Conservation (phyloP, 805 yeast genomes). For the Yamadazyma scolyti region DNA sequence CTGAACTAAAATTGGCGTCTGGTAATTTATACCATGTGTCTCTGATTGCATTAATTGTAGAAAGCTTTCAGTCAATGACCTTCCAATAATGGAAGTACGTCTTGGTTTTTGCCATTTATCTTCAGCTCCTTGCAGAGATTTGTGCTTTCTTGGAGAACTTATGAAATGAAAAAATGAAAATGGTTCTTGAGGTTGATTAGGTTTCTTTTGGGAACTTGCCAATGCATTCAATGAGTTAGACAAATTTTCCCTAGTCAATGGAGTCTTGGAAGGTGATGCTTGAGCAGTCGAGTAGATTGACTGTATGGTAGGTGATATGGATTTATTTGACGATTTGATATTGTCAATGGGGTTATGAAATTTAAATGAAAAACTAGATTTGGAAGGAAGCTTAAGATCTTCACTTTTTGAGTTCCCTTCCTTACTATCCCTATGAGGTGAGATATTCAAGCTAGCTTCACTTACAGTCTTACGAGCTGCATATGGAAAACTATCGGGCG, state of each 20-base stretch:
- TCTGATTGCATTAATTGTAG: slow-evolving; percentile 6
- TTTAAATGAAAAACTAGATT: slow-evolving; percentile 13
- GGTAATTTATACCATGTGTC: too few relatives aligned
- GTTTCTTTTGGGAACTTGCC: slow-evolving; percentile 1
- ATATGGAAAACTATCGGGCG: slow-evolving; percentile 12
- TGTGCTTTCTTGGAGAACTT: slow-evolving; percentile 14
- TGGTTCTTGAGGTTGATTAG: slow-evolving; percentile 3
- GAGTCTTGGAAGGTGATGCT: slow-evolving; percentile 8
- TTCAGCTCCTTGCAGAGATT: background rate
- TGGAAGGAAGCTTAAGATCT: background rate
- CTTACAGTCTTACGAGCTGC: slow-evolving; percentile 18
- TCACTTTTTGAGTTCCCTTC: background rate
- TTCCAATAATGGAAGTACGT: slow-evolving; percentile 14
- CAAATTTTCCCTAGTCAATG: slow-evolving; percentile 14
- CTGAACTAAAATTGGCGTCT: slow-evolving; percentile 1
- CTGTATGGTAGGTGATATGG: slow-evolving; percentile 29
- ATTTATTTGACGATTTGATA: slow-evolving; percentile 15
- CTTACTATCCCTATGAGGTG: slow-evolving; percentile 18
- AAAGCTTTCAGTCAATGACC: slow-evolving; percentile 28
- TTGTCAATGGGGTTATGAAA: slow-evolving; percentile 37
- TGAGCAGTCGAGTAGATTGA: slow-evolving; percentile 18
- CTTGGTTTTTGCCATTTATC: background rate
- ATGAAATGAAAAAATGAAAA: slow-evolving; percentile 16
- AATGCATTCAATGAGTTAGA: background rate
- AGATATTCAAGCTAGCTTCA: slow-evolving; percentile 11